phyloP scores from a whole-genome alignment of 139 green algal species.

The Chlamydomonas sphaeroides region DNA sequence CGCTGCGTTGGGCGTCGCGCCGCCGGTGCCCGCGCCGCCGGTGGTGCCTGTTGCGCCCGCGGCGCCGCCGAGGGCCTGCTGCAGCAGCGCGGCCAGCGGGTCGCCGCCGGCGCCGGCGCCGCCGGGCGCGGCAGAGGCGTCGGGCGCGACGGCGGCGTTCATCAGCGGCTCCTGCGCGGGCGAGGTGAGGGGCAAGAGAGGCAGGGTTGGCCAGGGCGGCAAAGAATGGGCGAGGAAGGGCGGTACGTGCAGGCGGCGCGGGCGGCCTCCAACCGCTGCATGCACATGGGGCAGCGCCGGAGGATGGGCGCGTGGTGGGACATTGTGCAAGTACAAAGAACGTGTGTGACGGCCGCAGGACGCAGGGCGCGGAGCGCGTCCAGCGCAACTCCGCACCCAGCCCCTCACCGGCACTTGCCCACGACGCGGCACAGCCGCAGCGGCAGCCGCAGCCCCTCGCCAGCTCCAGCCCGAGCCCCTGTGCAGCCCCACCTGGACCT shows the following conservation, averaged over 20 bases:
- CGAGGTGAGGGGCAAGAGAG: neutral
- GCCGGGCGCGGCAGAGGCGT: neutral
- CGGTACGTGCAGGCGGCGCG: too few species aligned
- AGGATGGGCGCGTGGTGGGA: too few species aligned
- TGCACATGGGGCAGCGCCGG: too few species aligned
- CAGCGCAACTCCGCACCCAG: too few species aligned
- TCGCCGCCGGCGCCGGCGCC: slow-evolving; percentile 49
- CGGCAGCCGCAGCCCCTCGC: too few species aligned
- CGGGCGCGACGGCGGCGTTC: slow-evolving; percentile 68
- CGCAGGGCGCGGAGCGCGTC: too few species aligned
- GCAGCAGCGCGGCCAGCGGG: slow-evolving; percentile 72
- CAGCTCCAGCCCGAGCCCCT: too few species aligned
- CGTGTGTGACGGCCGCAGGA: neutral
- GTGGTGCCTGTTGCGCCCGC: slow-evolving; percentile 9
- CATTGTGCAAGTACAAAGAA: neutral
- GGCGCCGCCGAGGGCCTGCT: slow-evolving; percentile 37
- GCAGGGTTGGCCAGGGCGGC: too few species aligned
- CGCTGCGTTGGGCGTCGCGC: slow-evolving; percentile 75
- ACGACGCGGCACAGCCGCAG: too few species aligned
- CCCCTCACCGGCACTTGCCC: too few species aligned
- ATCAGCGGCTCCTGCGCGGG: slow-evolving; percentile 79
- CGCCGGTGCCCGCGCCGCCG: slow-evolving; percentile 13
- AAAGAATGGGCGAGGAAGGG: too few species aligned
- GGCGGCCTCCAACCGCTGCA: too few species aligned
- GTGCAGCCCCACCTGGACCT: slow-evolving; percentile 78